Evolutionary conservation across 2,329 filamentous ascomycete genomes (phyloP).

Genomic region (Ophiostoma quercus): DNA sequence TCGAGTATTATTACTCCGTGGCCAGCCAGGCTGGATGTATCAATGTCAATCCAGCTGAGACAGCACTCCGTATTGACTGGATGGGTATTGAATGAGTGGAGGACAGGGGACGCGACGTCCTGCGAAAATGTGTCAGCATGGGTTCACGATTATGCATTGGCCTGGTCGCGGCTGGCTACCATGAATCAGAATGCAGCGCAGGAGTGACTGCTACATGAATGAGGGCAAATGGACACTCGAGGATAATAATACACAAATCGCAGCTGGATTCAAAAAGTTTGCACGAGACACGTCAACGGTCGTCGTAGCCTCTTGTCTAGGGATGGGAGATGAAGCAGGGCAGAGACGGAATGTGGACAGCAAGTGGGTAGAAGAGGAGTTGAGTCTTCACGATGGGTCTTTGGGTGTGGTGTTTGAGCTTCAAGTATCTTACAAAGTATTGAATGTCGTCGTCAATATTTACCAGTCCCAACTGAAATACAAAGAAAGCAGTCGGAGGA

Average conservation of each 20-base stretch:
- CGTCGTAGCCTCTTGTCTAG: background rate
- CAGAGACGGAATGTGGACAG: slow-evolving; percentile 9
- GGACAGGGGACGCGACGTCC: slow-evolving; percentile 9
- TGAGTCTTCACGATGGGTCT: background rate
- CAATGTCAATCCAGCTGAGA: background rate
- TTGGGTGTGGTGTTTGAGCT: background rate
- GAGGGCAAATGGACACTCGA: background rate
- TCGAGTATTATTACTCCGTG: background rate
- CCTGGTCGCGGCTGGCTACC: background rate
- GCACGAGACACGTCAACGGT: background rate
- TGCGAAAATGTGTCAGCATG: slow-evolving; percentile 2
- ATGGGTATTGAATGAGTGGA: background rate
- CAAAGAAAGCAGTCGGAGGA: background rate
- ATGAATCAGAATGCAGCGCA: background rate
- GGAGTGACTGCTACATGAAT: background rate
- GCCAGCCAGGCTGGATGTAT: background rate
- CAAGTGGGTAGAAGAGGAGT: background rate
- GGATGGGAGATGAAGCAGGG: slow-evolving; percentile 9
- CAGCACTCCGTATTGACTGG: background rate
- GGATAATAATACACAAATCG: background rate
- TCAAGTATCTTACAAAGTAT: background rate
- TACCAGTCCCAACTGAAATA: background rate
- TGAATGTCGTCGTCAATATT: background rate
- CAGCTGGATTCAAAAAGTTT: background rate
- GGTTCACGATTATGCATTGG: background rate